A percentile compares a stretch with the other conserved stretches of the same genome.
Conservation (phyloP, 2,329 filamentous ascomycete genomes). For the Aspergillus phoenicis region DNA sequence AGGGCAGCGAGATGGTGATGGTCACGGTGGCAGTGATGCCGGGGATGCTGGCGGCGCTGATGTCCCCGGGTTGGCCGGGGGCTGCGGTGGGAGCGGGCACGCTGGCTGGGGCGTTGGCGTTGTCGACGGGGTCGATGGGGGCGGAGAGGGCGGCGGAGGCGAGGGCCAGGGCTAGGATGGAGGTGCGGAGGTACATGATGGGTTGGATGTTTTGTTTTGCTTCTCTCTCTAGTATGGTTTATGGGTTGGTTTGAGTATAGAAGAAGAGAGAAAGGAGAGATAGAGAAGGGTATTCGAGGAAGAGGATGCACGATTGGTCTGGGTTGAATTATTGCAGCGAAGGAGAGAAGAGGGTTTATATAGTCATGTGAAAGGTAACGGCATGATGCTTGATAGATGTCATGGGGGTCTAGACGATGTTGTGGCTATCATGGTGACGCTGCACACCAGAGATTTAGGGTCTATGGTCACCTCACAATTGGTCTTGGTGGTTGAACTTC, state of each 20-base stretch:
- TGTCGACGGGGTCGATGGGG: conserved; percentile 2
- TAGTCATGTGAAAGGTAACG: not conserved
- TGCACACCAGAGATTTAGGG: not conserved
- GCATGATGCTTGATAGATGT: not conserved
- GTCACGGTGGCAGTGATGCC: not conserved
- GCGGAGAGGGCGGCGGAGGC: not conserved
- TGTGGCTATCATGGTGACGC: not conserved
- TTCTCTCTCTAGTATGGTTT: not conserved
- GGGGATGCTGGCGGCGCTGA: not conserved
- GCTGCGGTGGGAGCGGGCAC: not conserved
- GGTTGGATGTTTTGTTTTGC: not conserved
- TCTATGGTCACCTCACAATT: not conserved
- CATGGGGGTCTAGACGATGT: not conserved
- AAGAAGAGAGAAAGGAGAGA: not conserved
- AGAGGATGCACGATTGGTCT: too few relatives aligned
- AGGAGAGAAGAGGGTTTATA: not conserved
- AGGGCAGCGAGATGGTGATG: not conserved
- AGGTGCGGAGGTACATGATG: not conserved
- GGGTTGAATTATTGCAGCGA: not conserved
- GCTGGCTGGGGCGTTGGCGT: not conserved
- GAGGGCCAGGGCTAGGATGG: not conserved
- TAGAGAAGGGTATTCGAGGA: too few relatives aligned
- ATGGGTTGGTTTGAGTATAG: not conserved
- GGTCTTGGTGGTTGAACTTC: not conserved
- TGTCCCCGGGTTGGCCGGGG: not conserved